These are phyloP conservation scores for Myxozyma monticola DNA, from an alignment of 805 yeast species.

Conservation along the genomic window DNA sequence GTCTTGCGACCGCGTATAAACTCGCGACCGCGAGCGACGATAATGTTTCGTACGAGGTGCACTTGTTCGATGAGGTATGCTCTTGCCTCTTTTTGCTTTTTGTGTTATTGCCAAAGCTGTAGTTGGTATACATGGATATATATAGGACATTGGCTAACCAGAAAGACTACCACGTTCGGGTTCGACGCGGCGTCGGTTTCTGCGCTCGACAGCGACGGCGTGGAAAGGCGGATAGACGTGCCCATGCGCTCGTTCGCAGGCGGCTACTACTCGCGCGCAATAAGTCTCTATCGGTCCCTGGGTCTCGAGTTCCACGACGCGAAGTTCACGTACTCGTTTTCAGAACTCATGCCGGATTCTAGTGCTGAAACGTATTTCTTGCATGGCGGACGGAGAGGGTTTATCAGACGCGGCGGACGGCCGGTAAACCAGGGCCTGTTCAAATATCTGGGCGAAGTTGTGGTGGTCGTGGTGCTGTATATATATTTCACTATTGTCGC, in stretches of 20 bases:
- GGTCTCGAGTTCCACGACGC: constrained; percentile 26
- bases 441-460: not conserved
- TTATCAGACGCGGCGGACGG: constrained; percentile 14
- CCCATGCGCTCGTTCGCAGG: constrained; percentile 30
- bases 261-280: constrained; percentile 23
- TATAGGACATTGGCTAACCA: not conserved
- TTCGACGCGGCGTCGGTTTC: constrained; percentile 26
- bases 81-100: not conserved
- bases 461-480: constrained; percentile 11
- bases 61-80: constrained; percentile 26
- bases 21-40: constrained; percentile 5
- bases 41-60: constrained; percentile 18
- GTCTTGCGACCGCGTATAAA: constrained; percentile 23
- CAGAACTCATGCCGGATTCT: constrained; percentile 5
- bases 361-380: constrained; percentile 16
- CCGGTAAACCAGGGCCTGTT: constrained; percentile 1
- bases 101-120: not conserved
- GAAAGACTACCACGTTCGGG: constrained; percentile 14
- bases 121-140: not conserved
- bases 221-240: constrained; percentile 20
- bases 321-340: constrained; percentile 24
- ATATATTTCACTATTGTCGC: constrained; percentile 20
- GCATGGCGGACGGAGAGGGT: constrained; percentile 22
- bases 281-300: constrained; percentile 15
- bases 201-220: constrained; percentile 15